Percentiles rank a stretch among this genome's conserved stretches.
Conservation (phyloP, 495 filamentous ascomycete species). For the Penicillium bovifimosum region DNA sequence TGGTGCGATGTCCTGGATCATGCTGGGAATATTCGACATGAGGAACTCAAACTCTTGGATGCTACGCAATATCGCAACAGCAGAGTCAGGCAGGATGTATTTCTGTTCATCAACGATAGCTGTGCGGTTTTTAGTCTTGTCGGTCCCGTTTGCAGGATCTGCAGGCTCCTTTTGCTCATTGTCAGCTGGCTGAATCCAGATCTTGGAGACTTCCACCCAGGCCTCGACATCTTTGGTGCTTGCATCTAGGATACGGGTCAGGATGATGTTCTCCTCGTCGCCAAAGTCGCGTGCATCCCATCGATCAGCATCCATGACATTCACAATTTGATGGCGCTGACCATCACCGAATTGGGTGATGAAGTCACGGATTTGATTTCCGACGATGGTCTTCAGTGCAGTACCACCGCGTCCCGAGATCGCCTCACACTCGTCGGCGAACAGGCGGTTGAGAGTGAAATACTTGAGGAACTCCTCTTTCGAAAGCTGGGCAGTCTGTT, state of each 20-base stretch:
- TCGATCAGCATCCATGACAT: conserved; percentile 80
- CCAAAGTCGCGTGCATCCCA: conserved; percentile 89
- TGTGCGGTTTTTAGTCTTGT: conserved; percentile 64
- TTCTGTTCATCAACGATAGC: conserved; percentile 80
- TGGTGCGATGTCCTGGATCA: conserved; percentile 75
- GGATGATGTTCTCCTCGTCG: conserved; percentile 54
- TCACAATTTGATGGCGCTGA: conserved; percentile 72
- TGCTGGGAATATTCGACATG: conserved; percentile 75
- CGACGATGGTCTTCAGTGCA: conserved; percentile 79
- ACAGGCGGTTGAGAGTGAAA: conserved; percentile 87
- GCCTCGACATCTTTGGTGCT: conserved; percentile 73
- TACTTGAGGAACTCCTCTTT: conserved; percentile 81
- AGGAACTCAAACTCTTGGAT: conserved; percentile 79
- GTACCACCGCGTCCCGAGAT: conserved; percentile 85
- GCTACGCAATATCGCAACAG: conserved; percentile 68
- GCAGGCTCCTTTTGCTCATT: conserved; percentile 21
- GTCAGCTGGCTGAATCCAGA: conserved; percentile 55
- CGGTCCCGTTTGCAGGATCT: conserved; percentile 47
- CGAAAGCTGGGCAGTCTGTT: conserved; percentile 69
- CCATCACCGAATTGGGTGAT: conserved; percentile 67
- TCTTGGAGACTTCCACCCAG: conserved; percentile 66
- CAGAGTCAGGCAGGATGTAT: conserved; percentile 81
- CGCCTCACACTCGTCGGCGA: conserved; percentile 95
- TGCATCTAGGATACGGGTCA: conserved; percentile 65
- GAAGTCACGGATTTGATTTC: conserved; percentile 87